Evolutionary conservation across 768 basidiomycete species (phyloP).

Genomic region (Trametes villosa): DNA sequence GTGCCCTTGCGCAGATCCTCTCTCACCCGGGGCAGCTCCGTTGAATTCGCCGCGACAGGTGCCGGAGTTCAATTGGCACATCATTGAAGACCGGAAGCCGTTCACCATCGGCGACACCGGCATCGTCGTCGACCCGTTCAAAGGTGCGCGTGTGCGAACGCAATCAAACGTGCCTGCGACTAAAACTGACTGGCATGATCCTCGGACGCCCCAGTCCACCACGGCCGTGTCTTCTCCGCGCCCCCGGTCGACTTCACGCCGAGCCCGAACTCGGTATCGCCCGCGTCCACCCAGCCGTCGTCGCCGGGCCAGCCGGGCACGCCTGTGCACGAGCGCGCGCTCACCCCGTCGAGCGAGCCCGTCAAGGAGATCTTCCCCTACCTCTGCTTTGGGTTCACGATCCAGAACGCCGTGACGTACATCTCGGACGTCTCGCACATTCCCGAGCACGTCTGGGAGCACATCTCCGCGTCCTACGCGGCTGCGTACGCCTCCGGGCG

Average conservation of each 20-base stretch:
- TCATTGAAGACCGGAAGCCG: conserved; percentile 68
- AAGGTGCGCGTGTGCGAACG: conserved; percentile 46
- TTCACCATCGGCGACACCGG: conserved; percentile 72
- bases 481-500: conserved; percentile 32
- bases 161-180: not conserved
- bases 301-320: conserved; percentile 29
- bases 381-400: conserved; percentile 69
- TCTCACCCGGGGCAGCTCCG: not conserved
- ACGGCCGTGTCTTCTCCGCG: conserved; percentile 66
- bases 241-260: conserved; percentile 45
- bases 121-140: conserved; percentile 66
- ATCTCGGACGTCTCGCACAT: conserved; percentile 84
- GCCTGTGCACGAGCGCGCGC: conserved; percentile 18
- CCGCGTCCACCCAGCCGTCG: conserved; percentile 34
- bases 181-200: not conserved
- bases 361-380: conserved; percentile 52
- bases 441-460: conserved; percentile 69
- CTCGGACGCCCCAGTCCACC: conserved; percentile 56
- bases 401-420: conserved; percentile 71
- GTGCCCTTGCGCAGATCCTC: conserved; percentile 19
- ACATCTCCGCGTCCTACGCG: conserved; percentile 39
- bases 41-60: conserved; percentile 49
- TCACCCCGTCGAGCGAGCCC: conserved; percentile 6
- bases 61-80: conserved; percentile 82
- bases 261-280: conserved; percentile 43